Conservation (phyloP, 768 basidiomycete species). For the Glaciozyma antarctica region DNA sequence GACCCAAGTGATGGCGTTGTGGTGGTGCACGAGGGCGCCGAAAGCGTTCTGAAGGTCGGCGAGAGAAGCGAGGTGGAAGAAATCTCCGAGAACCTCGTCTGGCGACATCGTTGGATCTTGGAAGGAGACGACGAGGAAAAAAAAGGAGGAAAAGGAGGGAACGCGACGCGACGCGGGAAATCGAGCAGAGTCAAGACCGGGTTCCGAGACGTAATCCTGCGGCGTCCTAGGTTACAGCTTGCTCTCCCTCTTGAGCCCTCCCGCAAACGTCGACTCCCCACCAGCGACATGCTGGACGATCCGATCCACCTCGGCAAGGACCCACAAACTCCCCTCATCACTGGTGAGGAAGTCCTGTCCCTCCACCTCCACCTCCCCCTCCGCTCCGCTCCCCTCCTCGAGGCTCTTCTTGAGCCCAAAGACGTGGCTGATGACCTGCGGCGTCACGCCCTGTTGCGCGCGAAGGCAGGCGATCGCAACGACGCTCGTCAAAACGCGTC, state of each 20-base stretch:
- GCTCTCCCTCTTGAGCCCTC: background rate
- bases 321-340: conserved; percentile 41
- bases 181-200: no score
- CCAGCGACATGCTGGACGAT: background rate
- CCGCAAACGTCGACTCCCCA: background rate
- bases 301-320: conserved; percentile 38
- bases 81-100: no score
- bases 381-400: conserved; percentile 30
- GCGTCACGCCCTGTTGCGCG: conserved; percentile 40
- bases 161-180: no score
- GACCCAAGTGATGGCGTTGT: no score
- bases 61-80: no score
- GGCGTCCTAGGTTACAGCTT: background rate
- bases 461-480: conserved; percentile 42
- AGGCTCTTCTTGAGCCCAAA: conserved; percentile 41
- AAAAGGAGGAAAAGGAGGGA: no score
- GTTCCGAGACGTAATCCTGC: no score
- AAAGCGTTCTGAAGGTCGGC: no score
- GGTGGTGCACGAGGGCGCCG: no score
- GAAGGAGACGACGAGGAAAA: no score
- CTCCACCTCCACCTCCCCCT: conserved; percentile 8
- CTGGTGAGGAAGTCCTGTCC: conserved; percentile 36
- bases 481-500: conserved; percentile 38
- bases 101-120: no score
- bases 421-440: conserved; percentile 42